phyloP scores from a whole-genome alignment of 148 eudicot genomes.

The Cornus suecica region DNA sequence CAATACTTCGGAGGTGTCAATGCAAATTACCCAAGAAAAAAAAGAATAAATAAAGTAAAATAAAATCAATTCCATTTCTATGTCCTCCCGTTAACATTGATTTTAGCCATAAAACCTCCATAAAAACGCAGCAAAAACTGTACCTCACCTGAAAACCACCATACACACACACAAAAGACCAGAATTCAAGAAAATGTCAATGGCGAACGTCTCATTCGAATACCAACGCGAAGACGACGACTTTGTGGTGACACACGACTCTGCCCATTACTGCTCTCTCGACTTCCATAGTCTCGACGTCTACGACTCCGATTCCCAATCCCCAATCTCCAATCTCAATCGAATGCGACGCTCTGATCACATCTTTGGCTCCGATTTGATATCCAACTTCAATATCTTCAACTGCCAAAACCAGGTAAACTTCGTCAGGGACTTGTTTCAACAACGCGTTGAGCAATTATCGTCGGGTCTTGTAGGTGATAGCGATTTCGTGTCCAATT shows the following conservation, averaged over 20 bases:
- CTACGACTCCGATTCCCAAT: constrained; percentile 18
- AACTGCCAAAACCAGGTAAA: constrained; percentile 56
- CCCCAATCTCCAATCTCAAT: constrained; percentile 9
- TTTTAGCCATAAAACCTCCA: too few relatives aligned
- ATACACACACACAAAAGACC: too few relatives aligned
- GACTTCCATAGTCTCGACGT: constrained; percentile 15
- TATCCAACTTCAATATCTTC: constrained; percentile 9
- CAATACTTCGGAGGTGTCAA: too few relatives aligned
- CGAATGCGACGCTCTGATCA: neutral
- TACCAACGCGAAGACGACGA: constrained; percentile 32
- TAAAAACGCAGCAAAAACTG: too few relatives aligned
- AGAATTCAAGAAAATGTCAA: constrained; percentile 7
- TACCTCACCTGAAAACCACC: too few relatives aligned
- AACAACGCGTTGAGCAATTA: constrained; percentile 55
- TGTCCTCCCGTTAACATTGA: too few relatives aligned
- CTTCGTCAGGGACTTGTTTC: constrained; percentile 49
- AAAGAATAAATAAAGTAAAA: too few relatives aligned
- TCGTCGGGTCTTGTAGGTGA: constrained; percentile 5
- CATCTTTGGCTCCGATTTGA: constrained; percentile 10
- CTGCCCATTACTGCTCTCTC: constrained; percentile 26
- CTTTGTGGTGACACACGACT: constrained; percentile 26
- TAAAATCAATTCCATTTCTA: too few relatives aligned
- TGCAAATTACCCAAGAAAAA: too few relatives aligned
- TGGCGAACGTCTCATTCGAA: constrained; percentile 46
- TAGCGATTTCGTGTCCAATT: constrained; percentile 10